A percentile compares a stretch with the other conserved stretches of the same genome.
Evolutionary conservation across 2,329 filamentous ascomycete species (phyloP).

Genomic region (Phyllosticta paracitricarpa): DNA sequence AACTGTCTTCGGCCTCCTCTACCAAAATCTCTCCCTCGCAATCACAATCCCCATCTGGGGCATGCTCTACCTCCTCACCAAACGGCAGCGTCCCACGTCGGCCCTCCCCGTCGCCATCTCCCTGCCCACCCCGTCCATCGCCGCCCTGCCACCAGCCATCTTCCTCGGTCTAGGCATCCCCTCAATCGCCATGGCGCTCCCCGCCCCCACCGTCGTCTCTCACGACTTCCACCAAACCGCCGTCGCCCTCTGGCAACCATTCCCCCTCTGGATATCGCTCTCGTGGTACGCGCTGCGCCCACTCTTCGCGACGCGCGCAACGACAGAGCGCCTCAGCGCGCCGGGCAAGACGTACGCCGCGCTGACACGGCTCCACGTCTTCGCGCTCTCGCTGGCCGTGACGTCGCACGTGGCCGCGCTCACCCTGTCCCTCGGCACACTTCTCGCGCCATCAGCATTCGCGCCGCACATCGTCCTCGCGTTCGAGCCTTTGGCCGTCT

Average conservation of each 20-base stretch:
- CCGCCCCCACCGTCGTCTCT: neutral
- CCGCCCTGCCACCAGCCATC: neutral
- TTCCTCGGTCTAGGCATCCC: neutral
- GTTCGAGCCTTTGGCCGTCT: neutral
- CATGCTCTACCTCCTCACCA: constrained; percentile 1
- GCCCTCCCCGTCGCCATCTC: neutral
- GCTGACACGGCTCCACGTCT: neutral
- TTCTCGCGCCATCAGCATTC: neutral
- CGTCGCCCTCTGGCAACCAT: neutral
- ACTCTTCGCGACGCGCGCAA: neutral
- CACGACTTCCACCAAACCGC: neutral
- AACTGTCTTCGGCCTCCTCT: constrained; percentile 2
- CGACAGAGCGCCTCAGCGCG: neutral
- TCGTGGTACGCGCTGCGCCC: neutral
- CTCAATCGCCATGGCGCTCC: constrained; percentile 1
- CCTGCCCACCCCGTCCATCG: neutral
- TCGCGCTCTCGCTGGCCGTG: constrained; percentile 3
- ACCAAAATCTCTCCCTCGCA: constrained; percentile 6
- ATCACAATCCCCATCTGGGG: constrained; percentile 4
- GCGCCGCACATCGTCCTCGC: neutral
- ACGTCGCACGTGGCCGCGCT: neutral
- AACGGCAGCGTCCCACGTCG: neutral
- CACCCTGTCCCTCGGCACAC: neutral
- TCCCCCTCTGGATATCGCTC: neutral
- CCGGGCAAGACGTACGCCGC: neutral